Evolutionary conservation across 2,329 filamentous ascomycete species (phyloP), one percentile per base, ranked within the genome.

Genomic region (Trichoderma sp.): DNA sequence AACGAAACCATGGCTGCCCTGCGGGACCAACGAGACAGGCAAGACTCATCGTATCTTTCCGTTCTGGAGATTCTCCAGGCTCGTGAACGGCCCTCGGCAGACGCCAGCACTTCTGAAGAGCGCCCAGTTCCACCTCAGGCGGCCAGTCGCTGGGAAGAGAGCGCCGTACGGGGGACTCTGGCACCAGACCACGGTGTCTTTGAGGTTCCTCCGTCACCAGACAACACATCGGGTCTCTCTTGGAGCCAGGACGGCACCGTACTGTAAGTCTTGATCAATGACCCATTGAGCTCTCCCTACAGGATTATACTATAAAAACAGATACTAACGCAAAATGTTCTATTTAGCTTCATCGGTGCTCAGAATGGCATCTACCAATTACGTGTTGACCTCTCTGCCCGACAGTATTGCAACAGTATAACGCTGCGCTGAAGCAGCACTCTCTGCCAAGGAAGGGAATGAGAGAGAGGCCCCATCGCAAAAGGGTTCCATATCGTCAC

Each of bases 351-450:
- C 79, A 85, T 92, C 56, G 91, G 89, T 24, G 89, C 91, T 41
- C 91, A 94, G 81, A 91, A 94, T 78, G 93, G 93, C 74, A 92
- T 95, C 72, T 94, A 94, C 80, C 93, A 95, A 83, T 91, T 94
- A 79, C 89, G 88, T 41, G 88, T 95, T 78, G 91, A 94, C 81
- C 79, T 91, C 21, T 86, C 89, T 66, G 87, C 85, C 75, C 87
- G 93, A 76, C 93, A 91, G 82, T 84, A 88, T 38, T 89, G 87
- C 77, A 89, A 91, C 2, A 89, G 88, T 77, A 84, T 91, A 77
- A 85, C 85, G 60, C 84, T 90, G 82, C 87, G 88, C 76, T 92
- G 27, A 76, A 59, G 31, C 16, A 50, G 31, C 12, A 7, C 56
- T 29, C 9, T 29, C 56, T n/a, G 29, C 16, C 29, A 16, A 56